phyloP scores from a whole-genome alignment of 495 filamentous ascomycete species.

The Xylaria castorea region DNA sequence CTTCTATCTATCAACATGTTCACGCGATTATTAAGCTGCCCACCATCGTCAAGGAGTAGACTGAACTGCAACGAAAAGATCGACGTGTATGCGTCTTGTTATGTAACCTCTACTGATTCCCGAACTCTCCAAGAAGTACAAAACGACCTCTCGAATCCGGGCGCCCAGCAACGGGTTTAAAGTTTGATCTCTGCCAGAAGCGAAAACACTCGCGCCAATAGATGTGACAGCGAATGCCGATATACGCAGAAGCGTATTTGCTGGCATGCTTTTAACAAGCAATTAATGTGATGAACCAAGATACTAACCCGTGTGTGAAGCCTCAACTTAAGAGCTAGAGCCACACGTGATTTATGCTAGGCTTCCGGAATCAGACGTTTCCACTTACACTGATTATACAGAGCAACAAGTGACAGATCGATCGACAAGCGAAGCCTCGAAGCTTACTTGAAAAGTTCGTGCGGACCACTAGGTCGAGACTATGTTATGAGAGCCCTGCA shows the following conservation, averaged over 20 bases:
- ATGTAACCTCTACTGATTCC: conserved; percentile 62
- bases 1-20: background rate
- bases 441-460: background rate
- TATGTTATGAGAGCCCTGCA: conserved; percentile 3
- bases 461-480: background rate
- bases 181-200: conserved; percentile 50
- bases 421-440: background rate
- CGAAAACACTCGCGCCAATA: conserved; percentile 51
- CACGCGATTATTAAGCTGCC: background rate
- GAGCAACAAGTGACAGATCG: background rate
- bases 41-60: background rate
- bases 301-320: background rate
- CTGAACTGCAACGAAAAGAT: conserved; percentile 10
- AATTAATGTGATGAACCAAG: background rate
- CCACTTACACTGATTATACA: background rate
- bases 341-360: background rate
- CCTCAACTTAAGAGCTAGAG: background rate
- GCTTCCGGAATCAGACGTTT: background rate
- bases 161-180: conserved; percentile 57
- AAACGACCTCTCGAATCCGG: conserved; percentile 55
- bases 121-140: conserved; percentile 51
- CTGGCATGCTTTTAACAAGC: conserved; percentile 33
- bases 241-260: conserved; percentile 43
- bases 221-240: conserved; percentile 45
- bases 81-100: conserved; percentile 31